Conservation (phyloP, 192 early-diverging fungal genomes). For the Coemansia sp. region DNA sequence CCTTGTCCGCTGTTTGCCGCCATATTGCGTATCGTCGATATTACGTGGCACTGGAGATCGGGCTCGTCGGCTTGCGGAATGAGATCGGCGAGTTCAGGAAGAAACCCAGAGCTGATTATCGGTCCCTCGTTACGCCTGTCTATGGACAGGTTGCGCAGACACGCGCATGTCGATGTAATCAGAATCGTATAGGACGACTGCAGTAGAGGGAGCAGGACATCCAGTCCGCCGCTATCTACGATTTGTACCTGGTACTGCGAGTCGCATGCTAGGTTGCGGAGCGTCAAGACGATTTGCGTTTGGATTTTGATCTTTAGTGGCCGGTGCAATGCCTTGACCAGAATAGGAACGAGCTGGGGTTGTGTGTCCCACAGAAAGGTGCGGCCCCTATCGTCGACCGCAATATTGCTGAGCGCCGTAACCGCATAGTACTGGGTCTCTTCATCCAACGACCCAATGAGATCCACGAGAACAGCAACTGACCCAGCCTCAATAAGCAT, state of each 20-base stretch:
- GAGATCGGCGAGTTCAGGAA: conserved; percentile 52
- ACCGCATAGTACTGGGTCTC: conserved; percentile 93
- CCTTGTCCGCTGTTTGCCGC: conserved; percentile 29
- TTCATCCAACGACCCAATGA: conserved; percentile 72
- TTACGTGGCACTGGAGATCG: conserved; percentile 39
- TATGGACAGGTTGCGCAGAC: conserved; percentile 89
- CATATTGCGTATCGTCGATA: conserved; percentile 41
- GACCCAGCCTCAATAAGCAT: conserved; percentile 76
- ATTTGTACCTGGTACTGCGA: conserved; percentile 78
- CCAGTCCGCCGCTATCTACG: conserved; percentile 69
- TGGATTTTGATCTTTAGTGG: conserved; percentile 74
- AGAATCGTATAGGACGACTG: conserved; percentile 65
- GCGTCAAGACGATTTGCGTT: conserved; percentile 78
- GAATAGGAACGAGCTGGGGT: conserved; percentile 68
- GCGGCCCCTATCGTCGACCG: conserved; percentile 74
- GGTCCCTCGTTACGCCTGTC: conserved; percentile 80
- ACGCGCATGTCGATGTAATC: conserved; percentile 77
- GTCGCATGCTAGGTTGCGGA: conserved; percentile 78
- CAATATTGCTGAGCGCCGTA: conserved; percentile 89
- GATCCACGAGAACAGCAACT: conserved; percentile 71
- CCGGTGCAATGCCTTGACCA: conserved; percentile 67
- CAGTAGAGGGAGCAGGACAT: conserved; percentile 68
- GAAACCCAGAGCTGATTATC: conserved; percentile 76
- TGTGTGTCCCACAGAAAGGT: conserved; percentile 74
- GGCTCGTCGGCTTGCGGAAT: conserved; percentile 18